Conservation (phyloP, 2,329 filamentous ascomycete genomes). For the Colletotrichum kahawae region DNA sequence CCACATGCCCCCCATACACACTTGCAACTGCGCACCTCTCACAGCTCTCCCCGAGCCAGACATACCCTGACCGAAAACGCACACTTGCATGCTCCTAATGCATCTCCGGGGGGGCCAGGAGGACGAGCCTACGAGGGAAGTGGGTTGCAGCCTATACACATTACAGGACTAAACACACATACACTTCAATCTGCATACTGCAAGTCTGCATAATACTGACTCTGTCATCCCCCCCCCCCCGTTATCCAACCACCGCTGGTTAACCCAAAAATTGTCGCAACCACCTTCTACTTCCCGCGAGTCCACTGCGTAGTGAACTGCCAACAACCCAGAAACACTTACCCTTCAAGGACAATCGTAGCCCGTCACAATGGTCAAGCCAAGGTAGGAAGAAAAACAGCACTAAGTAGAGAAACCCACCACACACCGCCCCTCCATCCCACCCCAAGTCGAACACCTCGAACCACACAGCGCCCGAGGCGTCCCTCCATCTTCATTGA, state of each 20-base stretch:
- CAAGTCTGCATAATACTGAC: not conserved
- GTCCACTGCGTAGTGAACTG: not conserved
- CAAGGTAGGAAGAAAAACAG: not conserved
- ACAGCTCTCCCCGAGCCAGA: not conserved
- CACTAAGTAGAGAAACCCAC: not conserved
- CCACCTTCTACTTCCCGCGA: not conserved
- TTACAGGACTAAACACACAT: not conserved
- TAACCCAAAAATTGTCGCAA: not conserved
- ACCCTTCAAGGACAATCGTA: not conserved
- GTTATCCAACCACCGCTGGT: not conserved
- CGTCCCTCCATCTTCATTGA: not conserved
- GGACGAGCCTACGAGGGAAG: not conserved
- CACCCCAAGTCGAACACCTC: not conserved
- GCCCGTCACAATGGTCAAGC: not conserved
- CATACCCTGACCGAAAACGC: constrained; percentile 7
- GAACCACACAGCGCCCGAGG: constrained; percentile 11
- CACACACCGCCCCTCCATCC: not conserved
- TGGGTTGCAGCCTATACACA: not conserved
- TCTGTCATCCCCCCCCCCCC: not conserved
- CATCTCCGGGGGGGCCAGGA: not conserved
- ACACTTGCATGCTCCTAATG: constrained; percentile 2
- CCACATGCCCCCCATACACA: not conserved
- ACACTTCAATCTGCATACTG: not conserved
- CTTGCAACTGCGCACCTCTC: not conserved
- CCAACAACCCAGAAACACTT: not conserved